Conservation (phyloP, 2,329 filamentous ascomycete species). For the Penicillium sp. region DNA sequence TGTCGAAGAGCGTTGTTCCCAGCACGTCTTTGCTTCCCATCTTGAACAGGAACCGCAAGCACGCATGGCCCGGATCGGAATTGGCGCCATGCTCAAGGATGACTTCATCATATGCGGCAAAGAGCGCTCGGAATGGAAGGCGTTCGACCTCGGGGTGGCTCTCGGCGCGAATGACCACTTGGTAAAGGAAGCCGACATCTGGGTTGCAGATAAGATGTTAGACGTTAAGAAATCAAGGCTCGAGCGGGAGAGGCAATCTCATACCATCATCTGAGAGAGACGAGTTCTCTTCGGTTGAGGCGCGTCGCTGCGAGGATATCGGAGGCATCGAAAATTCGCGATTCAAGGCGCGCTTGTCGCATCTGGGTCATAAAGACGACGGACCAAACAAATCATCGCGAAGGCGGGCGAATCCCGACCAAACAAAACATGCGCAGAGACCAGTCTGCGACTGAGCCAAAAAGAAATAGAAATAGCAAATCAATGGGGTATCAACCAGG, state of each 20-base stretch:
- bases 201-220: slow-evolving; percentile 8
- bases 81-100: slow-evolving; percentile 72
- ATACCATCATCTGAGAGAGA: slow-evolving; percentile 66
- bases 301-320: slow-evolving; percentile 47
- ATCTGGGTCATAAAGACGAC: slow-evolving; percentile 47
- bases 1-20: slow-evolving; percentile 65
- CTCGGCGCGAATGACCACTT: slow-evolving; percentile 75
- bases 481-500: slow-evolving; percentile 1
- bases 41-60: slow-evolving; percentile 78
- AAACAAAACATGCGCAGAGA: slow-evolving; percentile 17
- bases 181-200: slow-evolving; percentile 81
- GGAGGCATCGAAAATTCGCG: slow-evolving; percentile 56
- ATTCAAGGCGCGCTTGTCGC: slow-evolving; percentile 50
- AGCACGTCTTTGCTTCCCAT: slow-evolving; percentile 66
- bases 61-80: slow-evolving; percentile 73
- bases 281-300: slow-evolving; percentile 45
- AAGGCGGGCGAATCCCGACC: slow-evolving; percentile 23
- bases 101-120: slow-evolving; percentile 77
- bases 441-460: slow-evolving; percentile 12
- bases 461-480: slow-evolving; percentile 12
- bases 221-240: background rate
- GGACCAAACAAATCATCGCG: slow-evolving; percentile 45
- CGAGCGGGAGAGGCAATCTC: slow-evolving; percentile 4
- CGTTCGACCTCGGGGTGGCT: slow-evolving; percentile 66
- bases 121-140: slow-evolving; percentile 76